phyloP scores from a whole-genome alignment of 2,329 filamentous ascomycete species.

The Botryosphaeria dothidea region DNA sequence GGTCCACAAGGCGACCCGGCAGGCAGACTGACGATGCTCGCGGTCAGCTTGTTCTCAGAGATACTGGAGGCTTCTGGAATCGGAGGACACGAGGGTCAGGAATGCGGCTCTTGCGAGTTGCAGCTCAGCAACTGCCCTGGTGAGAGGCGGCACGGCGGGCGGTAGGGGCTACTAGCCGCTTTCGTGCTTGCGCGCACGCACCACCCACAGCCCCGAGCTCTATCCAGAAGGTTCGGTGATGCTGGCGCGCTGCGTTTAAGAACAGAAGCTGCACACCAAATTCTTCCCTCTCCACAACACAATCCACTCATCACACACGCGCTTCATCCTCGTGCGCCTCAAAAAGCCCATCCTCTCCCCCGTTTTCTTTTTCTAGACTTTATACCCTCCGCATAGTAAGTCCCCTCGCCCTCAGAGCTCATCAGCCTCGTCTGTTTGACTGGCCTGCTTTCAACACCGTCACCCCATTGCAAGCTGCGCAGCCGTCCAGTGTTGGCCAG shows the following conservation, averaged over 20 bases:
- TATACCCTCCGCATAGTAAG: constrained; percentile 19
- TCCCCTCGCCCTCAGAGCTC: neutral
- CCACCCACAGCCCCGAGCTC: constrained; percentile 10
- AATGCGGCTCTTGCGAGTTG: neutral
- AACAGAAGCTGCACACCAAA: constrained; percentile 16
- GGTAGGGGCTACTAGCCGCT: constrained; percentile 5
- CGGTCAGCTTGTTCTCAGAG: neutral
- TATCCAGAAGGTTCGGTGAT: constrained; percentile 21
- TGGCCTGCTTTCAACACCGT: neutral
- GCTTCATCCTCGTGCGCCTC: neutral
- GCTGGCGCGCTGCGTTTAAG: constrained; percentile 19
- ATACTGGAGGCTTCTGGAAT: constrained; percentile 17
- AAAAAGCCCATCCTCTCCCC: constrained; percentile 2
- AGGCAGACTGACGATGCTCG: no score
- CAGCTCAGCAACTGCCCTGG: neutral
- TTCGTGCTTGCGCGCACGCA: constrained; percentile 3
- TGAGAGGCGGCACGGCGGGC: constrained; percentile 14
- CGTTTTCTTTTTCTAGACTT: constrained; percentile 17
- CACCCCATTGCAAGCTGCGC: neutral
- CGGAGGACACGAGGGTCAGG: neutral
- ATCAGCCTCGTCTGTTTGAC: constrained; percentile 2
- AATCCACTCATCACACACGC: neutral
- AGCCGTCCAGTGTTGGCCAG: neutral
- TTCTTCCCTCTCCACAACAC: constrained; percentile 12
- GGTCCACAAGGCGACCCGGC: neutral